Evolutionary conservation across 1,139 yeast species (phyloP).

Genomic region (Geotrichum klebahnii): DNA sequence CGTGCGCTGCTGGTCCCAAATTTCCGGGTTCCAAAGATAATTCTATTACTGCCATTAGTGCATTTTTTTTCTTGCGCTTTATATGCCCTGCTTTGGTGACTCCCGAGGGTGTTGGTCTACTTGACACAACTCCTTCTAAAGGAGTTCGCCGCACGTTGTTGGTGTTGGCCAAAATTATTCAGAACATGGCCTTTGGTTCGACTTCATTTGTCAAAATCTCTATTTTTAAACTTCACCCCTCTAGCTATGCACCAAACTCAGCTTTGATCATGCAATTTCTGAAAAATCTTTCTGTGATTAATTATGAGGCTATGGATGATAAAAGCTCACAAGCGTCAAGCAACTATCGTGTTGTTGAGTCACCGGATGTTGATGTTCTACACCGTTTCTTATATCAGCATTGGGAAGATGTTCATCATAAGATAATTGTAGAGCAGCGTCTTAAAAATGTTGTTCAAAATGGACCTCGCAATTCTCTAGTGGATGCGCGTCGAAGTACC

Average conservation of each 20-base stretch:
- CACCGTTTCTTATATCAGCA: constrained; percentile 65
- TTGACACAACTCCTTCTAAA: constrained; percentile 31
- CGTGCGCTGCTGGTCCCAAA: constrained; percentile 51
- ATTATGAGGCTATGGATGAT: neutral
- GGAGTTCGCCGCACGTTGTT: constrained; percentile 65
- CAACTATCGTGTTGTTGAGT: neutral
- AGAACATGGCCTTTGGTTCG: constrained; percentile 78
- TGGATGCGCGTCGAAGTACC: constrained; percentile 6
- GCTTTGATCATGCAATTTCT: constrained; percentile 18
- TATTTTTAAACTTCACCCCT: constrained; percentile 42
- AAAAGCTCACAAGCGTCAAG: neutral
- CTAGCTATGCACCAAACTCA: constrained; percentile 18
- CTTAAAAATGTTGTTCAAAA: constrained; percentile 1
- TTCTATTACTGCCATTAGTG: constrained; percentile 70
- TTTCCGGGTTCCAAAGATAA: constrained; percentile 52
- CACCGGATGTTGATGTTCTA: constrained; percentile 32
- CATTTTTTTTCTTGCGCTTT: constrained; percentile 72
- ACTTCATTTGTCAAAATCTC: constrained; percentile 54
- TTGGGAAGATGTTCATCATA: constrained; percentile 47
- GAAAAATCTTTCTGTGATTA: constrained; percentile 23
- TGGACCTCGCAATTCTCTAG: constrained; percentile 24
- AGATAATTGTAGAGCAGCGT: constrained; percentile 26
- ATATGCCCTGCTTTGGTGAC: constrained; percentile 83
- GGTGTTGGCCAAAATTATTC: constrained; percentile 73
- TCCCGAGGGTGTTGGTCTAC: constrained; percentile 57